These are phyloP conservation scores for Pyrenochaeta sp. DNA, from an alignment of 2,329 filamentous ascomycete genomes.

Conservation along the genomic window DNA sequence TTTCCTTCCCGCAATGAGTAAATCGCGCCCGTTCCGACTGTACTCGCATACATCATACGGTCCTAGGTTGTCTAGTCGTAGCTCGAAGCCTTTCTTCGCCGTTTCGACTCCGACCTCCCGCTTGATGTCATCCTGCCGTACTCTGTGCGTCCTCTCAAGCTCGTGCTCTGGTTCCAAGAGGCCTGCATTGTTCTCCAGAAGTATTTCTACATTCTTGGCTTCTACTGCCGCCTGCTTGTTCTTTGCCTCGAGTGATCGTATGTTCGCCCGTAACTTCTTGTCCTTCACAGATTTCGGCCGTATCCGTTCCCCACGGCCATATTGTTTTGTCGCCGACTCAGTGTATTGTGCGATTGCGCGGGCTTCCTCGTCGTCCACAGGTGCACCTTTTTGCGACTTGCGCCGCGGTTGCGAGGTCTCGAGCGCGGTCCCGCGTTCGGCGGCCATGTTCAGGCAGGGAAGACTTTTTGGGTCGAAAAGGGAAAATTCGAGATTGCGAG, in stretches of 20 bases:
- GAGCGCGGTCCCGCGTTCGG: conserved; percentile 27
- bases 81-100: conserved; percentile 90
- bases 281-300: conserved; percentile 78
- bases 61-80: conserved; percentile 78
- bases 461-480: background rate
- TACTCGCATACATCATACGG: conserved; percentile 91
- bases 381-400: conserved; percentile 33
- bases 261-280: conserved; percentile 85
- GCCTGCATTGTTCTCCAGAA: conserved; percentile 85
- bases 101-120: conserved; percentile 79
- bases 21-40: conserved; percentile 84
- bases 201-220: conserved; percentile 93
- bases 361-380: conserved; percentile 39
- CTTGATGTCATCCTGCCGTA: conserved; percentile 86
- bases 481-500: background rate
- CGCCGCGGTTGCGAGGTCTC: conserved; percentile 23
- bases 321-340: conserved; percentile 70
- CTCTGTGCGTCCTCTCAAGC: conserved; percentile 90
- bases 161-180: conserved; percentile 89
- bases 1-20: conserved; percentile 87
- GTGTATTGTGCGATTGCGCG: conserved; percentile 43
- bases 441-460: conserved; percentile 16
- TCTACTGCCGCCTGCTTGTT: conserved; percentile 81
- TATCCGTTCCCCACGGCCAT: conserved; percentile 84
- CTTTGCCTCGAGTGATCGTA: conserved; percentile 81